Percentiles rank a stretch among this genome's conserved stretches.
These are phyloP conservation scores for Podospora bellae-mahoneyi DNA, from an alignment of 495 filamentous ascomycete genomes.

Conservation along the genomic window DNA sequence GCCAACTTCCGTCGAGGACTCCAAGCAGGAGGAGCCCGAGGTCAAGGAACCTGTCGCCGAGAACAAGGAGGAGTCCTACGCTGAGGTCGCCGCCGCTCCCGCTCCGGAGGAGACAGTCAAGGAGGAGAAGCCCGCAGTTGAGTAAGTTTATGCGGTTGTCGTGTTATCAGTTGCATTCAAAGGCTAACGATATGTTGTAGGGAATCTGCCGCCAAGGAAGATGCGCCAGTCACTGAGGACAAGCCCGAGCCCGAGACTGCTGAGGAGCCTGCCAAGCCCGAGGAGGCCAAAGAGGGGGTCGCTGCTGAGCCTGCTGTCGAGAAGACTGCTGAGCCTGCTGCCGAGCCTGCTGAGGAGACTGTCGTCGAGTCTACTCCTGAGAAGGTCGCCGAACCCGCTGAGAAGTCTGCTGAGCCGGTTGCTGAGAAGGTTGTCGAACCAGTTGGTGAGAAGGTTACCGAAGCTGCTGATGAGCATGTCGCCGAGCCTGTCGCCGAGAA, in stretches of 20 bases:
- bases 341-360: neutral
- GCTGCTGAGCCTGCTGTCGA: slow-evolving; percentile 17
- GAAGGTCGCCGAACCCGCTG: neutral
- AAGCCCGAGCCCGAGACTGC: slow-evolving; percentile 8
- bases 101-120: neutral
- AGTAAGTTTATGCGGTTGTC: neutral
- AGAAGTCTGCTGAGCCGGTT: neutral
- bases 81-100: neutral
- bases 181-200: neutral
- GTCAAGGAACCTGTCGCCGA: neutral
- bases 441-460: neutral
- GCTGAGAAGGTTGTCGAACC: neutral
- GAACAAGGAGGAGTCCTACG: neutral
- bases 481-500: slow-evolving; percentile 4
- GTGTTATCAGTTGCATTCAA: neutral
- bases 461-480: neutral
- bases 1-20: neutral
- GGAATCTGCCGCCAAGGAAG: neutral
- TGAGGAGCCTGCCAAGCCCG: slow-evolving; percentile 16
- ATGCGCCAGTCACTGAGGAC: neutral
- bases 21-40: slow-evolving; percentile 3
- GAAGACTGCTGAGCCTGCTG: neutral
- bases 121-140: neutral
- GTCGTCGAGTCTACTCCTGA: neutral
- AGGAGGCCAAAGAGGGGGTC: slow-evolving; percentile 17